A percentile compares a stretch with the other conserved stretches of the same genome.
phyloP scores from a whole-genome alignment of 176 grass and related monocot species.

The Musa troglodytarum region DNA sequence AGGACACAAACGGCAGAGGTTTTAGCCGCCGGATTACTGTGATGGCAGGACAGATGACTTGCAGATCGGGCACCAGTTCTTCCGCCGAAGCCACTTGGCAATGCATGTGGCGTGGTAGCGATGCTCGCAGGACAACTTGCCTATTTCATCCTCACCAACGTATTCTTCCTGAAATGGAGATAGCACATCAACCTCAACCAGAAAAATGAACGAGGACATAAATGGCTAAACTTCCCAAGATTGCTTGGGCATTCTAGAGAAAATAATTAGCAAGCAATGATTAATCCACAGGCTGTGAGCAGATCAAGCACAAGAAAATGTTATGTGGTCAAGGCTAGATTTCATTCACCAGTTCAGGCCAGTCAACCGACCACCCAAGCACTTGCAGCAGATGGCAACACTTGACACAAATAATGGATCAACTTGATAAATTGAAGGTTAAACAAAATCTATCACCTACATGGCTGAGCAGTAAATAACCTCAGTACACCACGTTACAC shows the following conservation, averaged over 20 bases:
- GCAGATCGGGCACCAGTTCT: constrained; percentile 98
- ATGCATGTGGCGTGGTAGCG: constrained; percentile 62
- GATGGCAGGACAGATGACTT: constrained; percentile 23
- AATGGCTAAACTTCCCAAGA: no score
- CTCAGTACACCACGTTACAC: no score
- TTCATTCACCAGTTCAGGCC: no score
- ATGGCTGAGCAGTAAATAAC: no score
- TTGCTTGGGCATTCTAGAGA: background rate
- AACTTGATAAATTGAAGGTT: no score
- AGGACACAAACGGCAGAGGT: background rate
- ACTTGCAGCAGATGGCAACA: no score
- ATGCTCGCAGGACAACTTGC: constrained; percentile 62
- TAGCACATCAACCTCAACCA: background rate
- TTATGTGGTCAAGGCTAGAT: background rate
- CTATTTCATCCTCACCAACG: constrained; percentile 50
- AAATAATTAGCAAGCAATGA: background rate
- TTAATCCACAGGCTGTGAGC: background rate
- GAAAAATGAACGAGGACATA: background rate
- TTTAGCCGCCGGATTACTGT: background rate
- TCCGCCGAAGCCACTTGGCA: constrained; percentile 64
- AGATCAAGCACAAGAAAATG: background rate
- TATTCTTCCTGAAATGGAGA: constrained; percentile 58
- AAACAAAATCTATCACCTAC: no score
- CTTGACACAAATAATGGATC: no score
- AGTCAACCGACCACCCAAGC: no score